Percentiles rank a stretch among this genome's conserved stretches.
phyloP scores from a whole-genome alignment of 345 rosid species.

The Salix suchowensis region DNA sequence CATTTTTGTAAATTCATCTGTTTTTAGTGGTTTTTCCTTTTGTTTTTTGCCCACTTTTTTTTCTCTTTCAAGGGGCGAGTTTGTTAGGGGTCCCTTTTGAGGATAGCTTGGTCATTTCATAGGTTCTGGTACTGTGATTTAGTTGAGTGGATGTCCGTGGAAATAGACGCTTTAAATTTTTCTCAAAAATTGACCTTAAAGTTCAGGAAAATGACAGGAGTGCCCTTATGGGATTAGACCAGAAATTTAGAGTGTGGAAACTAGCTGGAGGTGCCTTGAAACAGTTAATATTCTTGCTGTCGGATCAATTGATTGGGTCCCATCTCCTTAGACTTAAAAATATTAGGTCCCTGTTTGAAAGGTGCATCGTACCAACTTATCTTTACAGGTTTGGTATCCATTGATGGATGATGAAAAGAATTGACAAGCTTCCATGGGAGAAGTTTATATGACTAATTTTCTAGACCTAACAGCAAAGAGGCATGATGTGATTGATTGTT shows the following conservation, averaged over 20 bases:
- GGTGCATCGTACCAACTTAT: slow-evolving; percentile 31
- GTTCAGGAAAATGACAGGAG: slow-evolving; percentile 17
- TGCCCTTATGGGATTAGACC: slow-evolving; percentile 14
- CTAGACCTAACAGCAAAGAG: slow-evolving; percentile 37
- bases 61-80: slow-evolving; percentile 7
- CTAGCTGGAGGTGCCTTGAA: slow-evolving; percentile 46
- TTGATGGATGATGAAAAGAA: slow-evolving; percentile 25
- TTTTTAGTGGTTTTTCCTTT: neutral
- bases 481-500: slow-evolving; percentile 36
- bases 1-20: slow-evolving; percentile 19
- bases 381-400: slow-evolving; percentile 43
- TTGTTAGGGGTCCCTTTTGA: slow-evolving; percentile 33
- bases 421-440: slow-evolving; percentile 28
- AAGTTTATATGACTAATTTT: slow-evolving; percentile 35
- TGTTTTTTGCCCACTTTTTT: neutral
- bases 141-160: neutral
- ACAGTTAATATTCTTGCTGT: slow-evolving; percentile 13
- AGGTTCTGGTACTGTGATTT: neutral
- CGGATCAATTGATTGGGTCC: slow-evolving; percentile 42
- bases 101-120: slow-evolving; percentile 35
- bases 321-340: slow-evolving; percentile 29
- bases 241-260: slow-evolving; percentile 19
- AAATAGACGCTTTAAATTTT: neutral
- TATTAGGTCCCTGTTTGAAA: slow-evolving; percentile 14
- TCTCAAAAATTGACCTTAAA: neutral